Evolutionary conservation across 2,329 filamentous ascomycete genomes (phyloP).

Genomic region (Parastagonospora avenae): DNA sequence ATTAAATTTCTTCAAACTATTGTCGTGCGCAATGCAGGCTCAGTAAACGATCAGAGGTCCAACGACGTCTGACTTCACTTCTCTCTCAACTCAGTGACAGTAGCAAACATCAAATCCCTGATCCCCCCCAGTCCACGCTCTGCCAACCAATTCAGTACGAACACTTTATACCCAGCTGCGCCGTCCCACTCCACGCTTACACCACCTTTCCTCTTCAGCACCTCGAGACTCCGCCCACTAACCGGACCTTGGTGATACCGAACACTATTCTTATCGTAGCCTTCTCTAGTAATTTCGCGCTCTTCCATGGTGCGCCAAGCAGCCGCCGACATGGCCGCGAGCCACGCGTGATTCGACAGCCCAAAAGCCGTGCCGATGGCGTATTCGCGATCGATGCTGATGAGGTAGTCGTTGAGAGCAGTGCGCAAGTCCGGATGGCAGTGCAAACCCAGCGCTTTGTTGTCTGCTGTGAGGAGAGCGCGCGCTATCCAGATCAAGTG

Average conservation of each 20-base stretch:
- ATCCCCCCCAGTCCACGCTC: conserved; percentile 68
- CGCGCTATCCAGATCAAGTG: conserved; percentile 80
- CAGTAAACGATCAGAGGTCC: not conserved
- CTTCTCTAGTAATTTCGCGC: conserved; percentile 42
- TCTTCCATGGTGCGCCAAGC: conserved; percentile 57
- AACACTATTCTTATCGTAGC: conserved; percentile 24
- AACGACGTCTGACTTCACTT: not conserved
- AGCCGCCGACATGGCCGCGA: conserved; percentile 53
- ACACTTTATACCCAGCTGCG: conserved; percentile 75
- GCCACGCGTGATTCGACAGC: conserved; percentile 52
- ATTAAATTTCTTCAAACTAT: not conserved
- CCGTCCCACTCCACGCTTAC: conserved; percentile 72
- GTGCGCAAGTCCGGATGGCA: conserved; percentile 54
- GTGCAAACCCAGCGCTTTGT: conserved; percentile 62
- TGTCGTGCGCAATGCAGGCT: not conserved
- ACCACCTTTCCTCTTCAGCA: conserved; percentile 69
- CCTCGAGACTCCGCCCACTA: conserved; percentile 67
- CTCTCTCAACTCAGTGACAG: conserved; percentile 73
- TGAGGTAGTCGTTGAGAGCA: conserved; percentile 50
- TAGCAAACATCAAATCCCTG: conserved; percentile 75
- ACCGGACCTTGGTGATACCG: conserved; percentile 60
- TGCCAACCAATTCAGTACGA: conserved; percentile 72
- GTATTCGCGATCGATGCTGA: conserved; percentile 46
- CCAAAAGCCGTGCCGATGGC: conserved; percentile 51
- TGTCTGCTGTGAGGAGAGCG: conserved; percentile 69